Conservation (phyloP, 2,329 filamentous ascomycete genomes). For the Cyclaneusma minus region DNA sequence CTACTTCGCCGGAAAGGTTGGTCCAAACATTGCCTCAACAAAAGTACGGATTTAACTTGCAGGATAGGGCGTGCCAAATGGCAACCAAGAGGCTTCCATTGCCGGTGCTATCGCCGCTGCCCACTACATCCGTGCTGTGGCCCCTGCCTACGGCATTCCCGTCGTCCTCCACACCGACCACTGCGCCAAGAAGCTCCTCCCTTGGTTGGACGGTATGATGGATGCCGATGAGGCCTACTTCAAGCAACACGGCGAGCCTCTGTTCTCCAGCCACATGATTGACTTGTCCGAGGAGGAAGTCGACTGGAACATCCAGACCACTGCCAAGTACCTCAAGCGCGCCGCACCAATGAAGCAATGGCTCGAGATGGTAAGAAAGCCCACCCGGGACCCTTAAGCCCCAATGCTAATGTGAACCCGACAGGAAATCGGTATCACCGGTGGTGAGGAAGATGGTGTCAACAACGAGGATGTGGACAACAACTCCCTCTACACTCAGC, state of each 20-base stretch:
- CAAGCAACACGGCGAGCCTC: conserved; percentile 81
- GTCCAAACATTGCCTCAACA: conserved; percentile 5
- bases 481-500: conserved; percentile 93
- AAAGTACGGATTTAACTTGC: background rate
- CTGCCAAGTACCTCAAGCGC: conserved; percentile 84
- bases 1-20: conserved; percentile 77
- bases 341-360: conserved; percentile 95
- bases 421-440: conserved; percentile 86
- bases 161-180: conserved; percentile 95
- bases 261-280: conserved; percentile 98
- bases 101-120: conserved; percentile 77
- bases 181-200: conserved; percentile 98
- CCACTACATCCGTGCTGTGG: conserved; percentile 82
- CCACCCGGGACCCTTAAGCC: background rate
- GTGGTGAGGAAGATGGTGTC: conserved; percentile 94
- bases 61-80: conserved; percentile 58
- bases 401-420: conserved; percentile 4
- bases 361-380: conserved; percentile 74
- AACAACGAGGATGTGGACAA: conserved; percentile 98
- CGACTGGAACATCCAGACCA: conserved; percentile 83
- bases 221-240: conserved; percentile 90
- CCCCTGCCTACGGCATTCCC: conserved; percentile 76
- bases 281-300: conserved; percentile 88
- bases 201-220: conserved; percentile 93
- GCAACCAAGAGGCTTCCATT: conserved; percentile 76